Conservation (phyloP, 2,329 filamentous ascomycete genomes). For the Fusarium sublunatum region DNA sequence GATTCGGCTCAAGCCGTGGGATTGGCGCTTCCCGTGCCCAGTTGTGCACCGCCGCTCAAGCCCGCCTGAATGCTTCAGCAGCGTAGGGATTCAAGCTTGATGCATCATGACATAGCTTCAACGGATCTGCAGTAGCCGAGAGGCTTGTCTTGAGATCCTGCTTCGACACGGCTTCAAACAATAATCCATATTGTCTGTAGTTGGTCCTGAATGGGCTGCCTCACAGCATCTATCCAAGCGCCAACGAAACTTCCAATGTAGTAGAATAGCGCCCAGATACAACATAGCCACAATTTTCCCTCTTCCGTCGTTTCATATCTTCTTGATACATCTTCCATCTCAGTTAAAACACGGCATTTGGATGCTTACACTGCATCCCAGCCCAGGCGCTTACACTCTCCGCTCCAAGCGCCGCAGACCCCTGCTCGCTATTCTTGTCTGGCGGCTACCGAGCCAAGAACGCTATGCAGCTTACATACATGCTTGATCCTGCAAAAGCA, state of each 20-base stretch:
- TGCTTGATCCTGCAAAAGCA: not conserved
- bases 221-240: slow-evolving; percentile 10
- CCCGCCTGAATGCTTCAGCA: slow-evolving; percentile 41
- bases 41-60: slow-evolving; percentile 33
- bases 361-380: slow-evolving; percentile 5
- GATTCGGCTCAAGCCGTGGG: slow-evolving; percentile 33
- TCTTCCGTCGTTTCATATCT: slow-evolving; percentile 7
- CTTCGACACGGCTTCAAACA: not conserved
- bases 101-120: slow-evolving; percentile 19
- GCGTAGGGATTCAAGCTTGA: slow-evolving; percentile 28
- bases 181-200: slow-evolving; percentile 9
- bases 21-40: slow-evolving; percentile 30
- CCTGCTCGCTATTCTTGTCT: slow-evolving; percentile 15
- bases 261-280: not conserved
- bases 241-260: slow-evolving; percentile 1
- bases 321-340: not conserved
- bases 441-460: slow-evolving; percentile 18
- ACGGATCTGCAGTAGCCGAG: not conserved
- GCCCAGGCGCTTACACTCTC: slow-evolving; percentile 26
- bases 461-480: not conserved
- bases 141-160: not conserved
- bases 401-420: slow-evolving; percentile 31
- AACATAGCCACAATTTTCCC: not conserved
- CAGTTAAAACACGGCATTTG: slow-evolving; percentile 18
- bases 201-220: slow-evolving; percentile 29